Percentiles rank a stretch among this genome's conserved stretches.
phyloP scores from a whole-genome alignment of 2,329 filamentous ascomycete genomes.

The Xylaria sp. region DNA sequence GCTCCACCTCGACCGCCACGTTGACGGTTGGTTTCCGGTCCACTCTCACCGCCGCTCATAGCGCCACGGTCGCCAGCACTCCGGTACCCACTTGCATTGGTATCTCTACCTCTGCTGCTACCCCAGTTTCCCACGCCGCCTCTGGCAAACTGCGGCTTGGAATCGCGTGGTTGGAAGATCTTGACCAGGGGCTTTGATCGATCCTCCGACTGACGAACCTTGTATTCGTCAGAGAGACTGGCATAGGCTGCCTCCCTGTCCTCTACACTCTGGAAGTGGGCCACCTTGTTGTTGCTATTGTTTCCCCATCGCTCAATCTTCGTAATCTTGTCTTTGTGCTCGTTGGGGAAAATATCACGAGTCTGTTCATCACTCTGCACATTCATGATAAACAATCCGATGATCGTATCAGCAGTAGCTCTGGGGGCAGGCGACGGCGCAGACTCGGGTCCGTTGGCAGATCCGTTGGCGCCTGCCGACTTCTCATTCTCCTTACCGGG shows the following conservation, averaged over 20 bases:
- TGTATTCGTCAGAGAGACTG: constrained; percentile 73
- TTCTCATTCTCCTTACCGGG: constrained; percentile 60
- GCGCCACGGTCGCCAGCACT: constrained; percentile 74
- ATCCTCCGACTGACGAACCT: constrained; percentile 71
- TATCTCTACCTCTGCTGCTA: constrained; percentile 64
- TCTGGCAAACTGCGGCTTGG: constrained; percentile 57
- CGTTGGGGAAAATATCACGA: constrained; percentile 77
- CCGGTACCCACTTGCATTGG: constrained; percentile 73
- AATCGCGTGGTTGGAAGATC: constrained; percentile 74
- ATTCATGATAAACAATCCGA: constrained; percentile 89
- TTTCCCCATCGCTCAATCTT: constrained; percentile 78
- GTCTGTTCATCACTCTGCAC: constrained; percentile 82
- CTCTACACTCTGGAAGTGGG: constrained; percentile 77
- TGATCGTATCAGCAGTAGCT: constrained; percentile 65
- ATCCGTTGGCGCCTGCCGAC: constrained; percentile 54
- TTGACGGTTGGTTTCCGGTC: constrained; percentile 60
- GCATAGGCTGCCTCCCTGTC: constrained; percentile 81
- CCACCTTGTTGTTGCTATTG: constrained; percentile 72
- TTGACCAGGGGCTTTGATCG: constrained; percentile 81
- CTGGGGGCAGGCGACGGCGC: constrained; percentile 63
- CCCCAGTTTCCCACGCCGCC: constrained; percentile 71
- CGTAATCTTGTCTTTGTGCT: constrained; percentile 79
- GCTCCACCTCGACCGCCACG: constrained; percentile 58
- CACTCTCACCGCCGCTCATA: constrained; percentile 70
- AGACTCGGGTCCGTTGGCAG: constrained; percentile 54